Evolutionary conservation across 805 yeast species (phyloP).

Genomic region (Candida easanensis): DNA sequence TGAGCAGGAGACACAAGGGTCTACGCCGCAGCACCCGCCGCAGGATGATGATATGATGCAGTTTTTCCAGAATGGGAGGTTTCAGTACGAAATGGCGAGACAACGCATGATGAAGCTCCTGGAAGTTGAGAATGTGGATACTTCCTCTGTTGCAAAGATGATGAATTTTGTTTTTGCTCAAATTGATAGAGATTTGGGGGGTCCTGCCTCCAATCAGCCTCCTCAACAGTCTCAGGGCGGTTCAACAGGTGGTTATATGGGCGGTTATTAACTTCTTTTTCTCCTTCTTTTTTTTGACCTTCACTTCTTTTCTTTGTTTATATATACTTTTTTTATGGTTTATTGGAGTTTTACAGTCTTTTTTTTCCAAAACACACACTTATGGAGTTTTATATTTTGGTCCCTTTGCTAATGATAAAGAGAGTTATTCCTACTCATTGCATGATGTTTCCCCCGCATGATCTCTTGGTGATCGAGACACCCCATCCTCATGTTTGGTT

Average conservation of each 20-base stretch:
- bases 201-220: not conserved
- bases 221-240: not conserved
- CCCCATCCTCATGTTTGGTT: not conserved
- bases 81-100: conserved; percentile 21
- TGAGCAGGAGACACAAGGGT: not conserved
- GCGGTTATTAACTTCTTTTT: not conserved
- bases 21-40: not conserved
- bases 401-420: not conserved
- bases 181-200: conserved; percentile 21
- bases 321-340: not conserved
- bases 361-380: too few relatives aligned
- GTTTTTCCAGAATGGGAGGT: conserved; percentile 21
- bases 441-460: not conserved
- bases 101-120: conserved; percentile 19
- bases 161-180: conserved; percentile 22
- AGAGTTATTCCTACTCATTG: not conserved
- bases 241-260: conserved; percentile 1
- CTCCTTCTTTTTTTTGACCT: not conserved
- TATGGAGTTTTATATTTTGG: not conserved
- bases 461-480: too few relatives aligned
- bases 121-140: conserved; percentile 14
- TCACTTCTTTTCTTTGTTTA: not conserved
- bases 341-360: too few relatives aligned
- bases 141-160: conserved; percentile 11
- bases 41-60: conserved; percentile 13